These are phyloP conservation scores for Lactarius trivialis DNA, from an alignment of 768 basidiomycete species.

Conservation along the genomic window DNA sequence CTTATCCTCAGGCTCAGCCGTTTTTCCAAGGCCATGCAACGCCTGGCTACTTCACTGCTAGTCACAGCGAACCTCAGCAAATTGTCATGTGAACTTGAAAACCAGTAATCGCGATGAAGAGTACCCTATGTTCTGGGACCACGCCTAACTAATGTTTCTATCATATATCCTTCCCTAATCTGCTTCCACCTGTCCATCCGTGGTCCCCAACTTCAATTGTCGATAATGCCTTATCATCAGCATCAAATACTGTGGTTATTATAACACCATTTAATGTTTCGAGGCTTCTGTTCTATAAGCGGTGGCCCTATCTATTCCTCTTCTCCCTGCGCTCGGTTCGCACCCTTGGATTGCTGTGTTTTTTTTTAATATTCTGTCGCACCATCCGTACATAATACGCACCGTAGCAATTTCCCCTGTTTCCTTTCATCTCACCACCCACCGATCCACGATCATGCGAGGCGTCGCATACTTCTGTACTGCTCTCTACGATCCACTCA, in stretches of 20 bases:
- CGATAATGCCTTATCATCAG: slow-evolving; percentile 12
- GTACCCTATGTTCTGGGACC: slow-evolving; percentile 12
- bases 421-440: slow-evolving; percentile 1
- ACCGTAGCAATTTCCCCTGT: slow-evolving; percentile 9
- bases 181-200: slow-evolving; percentile 14
- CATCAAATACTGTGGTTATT: slow-evolving; percentile 9
- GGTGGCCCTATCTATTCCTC: slow-evolving; percentile 18
- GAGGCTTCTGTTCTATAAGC: not conserved
- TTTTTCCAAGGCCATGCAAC: slow-evolving; percentile 11
- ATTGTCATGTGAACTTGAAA: slow-evolving; percentile 23
- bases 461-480: slow-evolving; percentile 18
- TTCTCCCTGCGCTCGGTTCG: slow-evolving; percentile 9
- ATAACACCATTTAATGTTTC: slow-evolving; percentile 4
- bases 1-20: slow-evolving; percentile 2
- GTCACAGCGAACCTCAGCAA: slow-evolving; percentile 19
- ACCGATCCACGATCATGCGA: slow-evolving; percentile 12
- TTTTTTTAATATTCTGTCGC: slow-evolving; percentile 11
- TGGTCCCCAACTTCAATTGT: slow-evolving; percentile 8
- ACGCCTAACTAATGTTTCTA: slow-evolving; percentile 9
- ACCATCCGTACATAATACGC: slow-evolving; percentile 18
- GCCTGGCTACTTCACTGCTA: slow-evolving; percentile 11
- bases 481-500: not conserved
- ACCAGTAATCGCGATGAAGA: slow-evolving; percentile 7
- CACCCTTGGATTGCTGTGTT: slow-evolving; percentile 14
- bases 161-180: slow-evolving; percentile 5